Percentiles rank a stretch among this genome's conserved stretches.
Evolutionary conservation across 73 alveolate genomes (phyloP).

Genomic region (Tetrahymena elliotti): DNA sequence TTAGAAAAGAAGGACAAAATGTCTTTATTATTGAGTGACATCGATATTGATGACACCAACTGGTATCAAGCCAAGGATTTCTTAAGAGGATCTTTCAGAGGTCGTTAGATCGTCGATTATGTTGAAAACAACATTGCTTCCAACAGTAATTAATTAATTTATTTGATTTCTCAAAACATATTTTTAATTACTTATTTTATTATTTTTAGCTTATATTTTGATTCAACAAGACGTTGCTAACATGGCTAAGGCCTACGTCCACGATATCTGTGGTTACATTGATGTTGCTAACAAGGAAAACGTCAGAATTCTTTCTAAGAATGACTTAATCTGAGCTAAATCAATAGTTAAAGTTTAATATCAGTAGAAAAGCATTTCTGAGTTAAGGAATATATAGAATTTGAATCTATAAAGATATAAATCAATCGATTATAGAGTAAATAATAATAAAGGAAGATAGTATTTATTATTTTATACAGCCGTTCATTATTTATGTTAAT

Average conservation of each 20-base stretch:
- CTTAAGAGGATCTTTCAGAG: conserved; percentile 26
- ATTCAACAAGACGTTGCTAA: conserved; percentile 33
- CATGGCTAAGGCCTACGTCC: conserved; percentile 46
- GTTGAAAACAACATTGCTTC: conserved; percentile 28
- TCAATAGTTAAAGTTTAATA: not conserved
- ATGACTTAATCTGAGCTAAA: conserved; percentile 22
- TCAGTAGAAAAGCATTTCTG: not conserved
- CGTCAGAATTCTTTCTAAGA: conserved; percentile 12
- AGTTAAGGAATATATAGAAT: not conserved
- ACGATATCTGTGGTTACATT: conserved; percentile 29
- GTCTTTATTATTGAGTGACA: conserved; percentile 24
- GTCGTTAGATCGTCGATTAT: conserved; percentile 32
- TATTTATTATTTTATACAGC: not conserved
- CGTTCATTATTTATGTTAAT: not conserved
- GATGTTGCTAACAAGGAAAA: conserved; percentile 37
- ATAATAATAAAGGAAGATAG: not conserved
- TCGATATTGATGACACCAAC: conserved; percentile 38
- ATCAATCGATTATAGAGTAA: not conserved
- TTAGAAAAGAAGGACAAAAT: conserved; percentile 19
- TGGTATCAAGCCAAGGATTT: conserved; percentile 36
- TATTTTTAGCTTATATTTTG: conserved; percentile 19
- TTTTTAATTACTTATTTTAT: not conserved
- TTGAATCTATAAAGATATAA: not conserved
- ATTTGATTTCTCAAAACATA: not conserved
- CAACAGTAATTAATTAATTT: conserved; percentile 6